Base-by-base conservation (phyloP, 805 yeast species). In the Starmerella ratchasimensis region DNA sequence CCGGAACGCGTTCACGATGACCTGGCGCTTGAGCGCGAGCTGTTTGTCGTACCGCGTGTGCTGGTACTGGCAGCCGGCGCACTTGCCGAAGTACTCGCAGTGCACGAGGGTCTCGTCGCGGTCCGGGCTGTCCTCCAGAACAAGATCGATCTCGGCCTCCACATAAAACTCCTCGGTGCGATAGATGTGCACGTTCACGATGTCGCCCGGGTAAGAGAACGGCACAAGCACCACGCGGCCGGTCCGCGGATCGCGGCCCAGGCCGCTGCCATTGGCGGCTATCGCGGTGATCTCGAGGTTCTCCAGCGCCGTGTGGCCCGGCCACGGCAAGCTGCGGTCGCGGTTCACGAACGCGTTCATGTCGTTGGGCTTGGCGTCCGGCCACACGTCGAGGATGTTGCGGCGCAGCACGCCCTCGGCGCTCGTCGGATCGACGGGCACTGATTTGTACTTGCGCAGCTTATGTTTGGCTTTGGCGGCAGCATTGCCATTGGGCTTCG, bases 51-150 rank as follows among this genome's bases (percentile, higher is more conserved):
- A 90, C 2, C 70, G 65, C 24, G 84, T 61, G 56, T 74, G 74
- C 56, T 90, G 97, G 55, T 75, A 83, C 60, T 90, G 97, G 57
- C 97, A 86, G 3, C 97, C 97, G 1, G 94, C 81, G 57, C 96
- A 86, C 45, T 73, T 72, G 11, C 94, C 94, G 61, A 88, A 90
- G 61, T 90, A 90, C 45, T 71, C 67, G 61, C 94, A 83, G 46
- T 69, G 69, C 39, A 78, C 72, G 36, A 80, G 65, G 5, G 62
- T 54, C 48, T 80, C 76, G 43, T 81, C 65, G 33, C 71, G 58
- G 52, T 71, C 60, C 3, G 45, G 39, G 0, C 78, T 65, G 2
- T 63, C 50, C 43, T 60, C 38, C 3, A 61, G 49, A 4, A 82
- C 69, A 27, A 65, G 58, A 16, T 81, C 53, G 36, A 86, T 59